Evolutionary conservation across 2,329 filamentous ascomycete genomes (phyloP).

Genomic region (Hyphodiscus sp.): DNA sequence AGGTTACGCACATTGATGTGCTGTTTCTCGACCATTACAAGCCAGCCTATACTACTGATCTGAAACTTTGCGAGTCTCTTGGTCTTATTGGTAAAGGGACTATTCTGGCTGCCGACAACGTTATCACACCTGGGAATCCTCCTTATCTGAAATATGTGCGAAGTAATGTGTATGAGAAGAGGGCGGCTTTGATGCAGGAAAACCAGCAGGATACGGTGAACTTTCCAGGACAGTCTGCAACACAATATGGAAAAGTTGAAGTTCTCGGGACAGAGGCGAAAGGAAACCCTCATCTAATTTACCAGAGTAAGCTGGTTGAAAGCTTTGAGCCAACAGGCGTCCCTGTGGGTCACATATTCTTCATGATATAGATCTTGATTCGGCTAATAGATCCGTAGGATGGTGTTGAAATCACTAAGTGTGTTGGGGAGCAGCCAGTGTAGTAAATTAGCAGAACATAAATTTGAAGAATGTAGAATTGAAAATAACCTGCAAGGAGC

Average conservation of each 20-base stretch:
- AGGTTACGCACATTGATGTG: constrained; percentile 21
- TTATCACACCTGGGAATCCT: constrained; percentile 65
- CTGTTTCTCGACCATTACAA: constrained; percentile 76
- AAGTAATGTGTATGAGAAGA: constrained; percentile 57
- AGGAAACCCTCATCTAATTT: constrained; percentile 60
- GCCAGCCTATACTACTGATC: constrained; percentile 64
- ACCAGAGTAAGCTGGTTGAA: constrained; percentile 56
- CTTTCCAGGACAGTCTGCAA: constrained; percentile 16
- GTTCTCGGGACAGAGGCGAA: constrained; percentile 27
- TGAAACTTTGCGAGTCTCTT: constrained; percentile 71
- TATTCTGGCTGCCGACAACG: constrained; percentile 62
- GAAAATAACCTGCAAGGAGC: no score
- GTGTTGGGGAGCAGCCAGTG: no score
- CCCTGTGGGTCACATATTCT: constrained; percentile 41
- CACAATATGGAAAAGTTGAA: constrained; percentile 34
- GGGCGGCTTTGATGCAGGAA: constrained; percentile 39
- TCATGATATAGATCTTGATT: no score
- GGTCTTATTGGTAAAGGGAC: constrained; percentile 56
- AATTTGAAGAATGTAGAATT: no score
- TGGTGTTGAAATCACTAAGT: no score
- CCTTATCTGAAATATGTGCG: constrained; percentile 66
- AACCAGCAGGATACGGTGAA: constrained; percentile 33
- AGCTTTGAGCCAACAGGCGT: constrained; percentile 64
- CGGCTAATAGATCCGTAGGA: no score
- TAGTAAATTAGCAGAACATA: no score